Evolutionary conservation across 139 green algal species (phyloP), one percentile per base, ranked within the genome.

Genomic region (Chlorella sp.): DNA sequence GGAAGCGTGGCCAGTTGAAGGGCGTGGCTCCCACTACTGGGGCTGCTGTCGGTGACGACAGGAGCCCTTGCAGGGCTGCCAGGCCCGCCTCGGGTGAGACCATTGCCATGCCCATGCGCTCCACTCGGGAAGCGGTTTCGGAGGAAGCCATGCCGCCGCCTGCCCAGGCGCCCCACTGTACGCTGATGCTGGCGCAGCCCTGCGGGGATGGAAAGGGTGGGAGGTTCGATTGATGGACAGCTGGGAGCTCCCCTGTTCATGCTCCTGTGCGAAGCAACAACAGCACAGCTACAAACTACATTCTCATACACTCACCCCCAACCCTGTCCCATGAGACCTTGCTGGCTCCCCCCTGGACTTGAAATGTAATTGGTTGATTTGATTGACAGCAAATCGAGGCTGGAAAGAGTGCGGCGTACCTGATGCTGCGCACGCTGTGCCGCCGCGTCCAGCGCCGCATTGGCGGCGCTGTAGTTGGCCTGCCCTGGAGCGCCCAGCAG

Each of bases 1-100:
- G 78, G 86, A 97, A 95, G 3, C 66, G 90, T 26, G 90, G 60
- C 95, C 95, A 97, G 37, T 91, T 71, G 92, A 97, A 97, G 36
- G 95, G 95, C 21, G 91, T 92, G 32, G 93, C 95, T 7, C 92
- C 92, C 7, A 97, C 26, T 9, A 95, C 85, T 28, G 91, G 64
- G 0, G 89, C 32, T 37, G 60, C 57, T 24, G 39, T 5, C 11
- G 26, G 16, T 16, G 61, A 36, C 60, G 68, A 61, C 42, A 92
- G 60, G 16, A 91, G 60, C 48, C 91, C 87, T 26, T 87, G 69
- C 60, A 93, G 53, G 21, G 88, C 91, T 22, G 83, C 87, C 37
- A 93, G 57, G 15, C 94, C 94, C 3, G 88, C 26, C 14, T 79
- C 76, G 7, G 93, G 90, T 7, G 81, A 14, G 34, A 96, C 53